Base-by-base conservation (phyloP, 2,329 filamentous ascomycete species). In the Fusarium globosum region DNA sequence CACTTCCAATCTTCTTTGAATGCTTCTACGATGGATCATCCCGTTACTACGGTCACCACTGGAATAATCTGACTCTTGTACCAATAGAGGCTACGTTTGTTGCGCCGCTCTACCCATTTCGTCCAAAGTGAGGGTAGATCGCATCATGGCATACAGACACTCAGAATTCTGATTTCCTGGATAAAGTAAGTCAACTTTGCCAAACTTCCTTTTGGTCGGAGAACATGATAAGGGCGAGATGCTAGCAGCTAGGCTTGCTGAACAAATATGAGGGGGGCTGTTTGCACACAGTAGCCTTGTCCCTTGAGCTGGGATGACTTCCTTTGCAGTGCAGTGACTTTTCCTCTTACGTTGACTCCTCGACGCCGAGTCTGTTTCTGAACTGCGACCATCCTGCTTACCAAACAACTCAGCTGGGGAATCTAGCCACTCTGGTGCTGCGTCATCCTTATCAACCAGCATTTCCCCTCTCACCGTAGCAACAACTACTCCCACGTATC, bases 191-290 rank as follows among this genome's bases (percentile, higher is more conserved):
- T 16, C 28, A 2, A 12, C 21, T 49, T 33, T 4, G 1, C 5
- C 14, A n/a, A 9, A 12, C 7, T 49, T n/a, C 7, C 11, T 6
- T 3, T n/a, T 18, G 7, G 10, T 13, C 2, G 3, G 28, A 9
- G 7, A 4, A n/a, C 0, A 18, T 0, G 11, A 33, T 14, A 12
- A 9, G 11, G 10, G 0, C 21, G 7, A 49, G 14, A 30, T 16
- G 4, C 28, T 30, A 4, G 3, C 28, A 10, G 46, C 1, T n/a
- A 11, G 28, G 28, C 11, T n/a, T 6, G 20, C 28, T 18, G 15
- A n/a, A 33, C 28, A 21, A 20, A 41, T 13, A 13, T 41, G 23
- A 18, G 23, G n/a, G 16, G 42, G 4, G 7, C 5, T 12, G 8
- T 11, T 26, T 7, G n/a, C 4, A 7, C 26, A 46, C 18, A 15